phyloP scores from a whole-genome alignment of 495 filamentous ascomycete genomes.

The Parmelia sp. region DNA sequence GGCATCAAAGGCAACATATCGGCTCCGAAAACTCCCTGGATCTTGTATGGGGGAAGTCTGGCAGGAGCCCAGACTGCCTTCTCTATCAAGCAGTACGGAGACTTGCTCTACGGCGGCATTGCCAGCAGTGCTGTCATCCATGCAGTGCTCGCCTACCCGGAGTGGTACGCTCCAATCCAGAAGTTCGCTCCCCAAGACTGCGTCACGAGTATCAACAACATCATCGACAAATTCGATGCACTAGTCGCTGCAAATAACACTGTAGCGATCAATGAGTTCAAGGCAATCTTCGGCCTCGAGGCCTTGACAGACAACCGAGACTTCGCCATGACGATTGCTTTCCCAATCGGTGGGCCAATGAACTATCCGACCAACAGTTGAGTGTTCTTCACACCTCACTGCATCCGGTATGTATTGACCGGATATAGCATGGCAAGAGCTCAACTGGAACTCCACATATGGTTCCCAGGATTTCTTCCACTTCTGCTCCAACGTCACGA shows the following conservation, averaged over 20 bases:
- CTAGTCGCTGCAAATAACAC: constrained; percentile 33
- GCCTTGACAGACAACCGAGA: constrained; percentile 36
- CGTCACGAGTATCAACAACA: constrained; percentile 38
- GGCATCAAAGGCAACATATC: constrained; percentile 32
- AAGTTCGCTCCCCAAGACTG: constrained; percentile 39
- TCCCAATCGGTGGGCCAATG: constrained; percentile 42
- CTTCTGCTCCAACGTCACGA: constrained; percentile 45
- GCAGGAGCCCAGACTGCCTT: constrained; percentile 40
- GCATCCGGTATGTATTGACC: too few species aligned
- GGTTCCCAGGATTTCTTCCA: constrained; percentile 40
- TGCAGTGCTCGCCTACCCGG: constrained; percentile 33
- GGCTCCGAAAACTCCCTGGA: constrained; percentile 38
- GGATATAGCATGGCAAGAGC: constrained; percentile 48
- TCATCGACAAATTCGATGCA: constrained; percentile 41
- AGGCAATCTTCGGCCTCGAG: constrained; percentile 40
- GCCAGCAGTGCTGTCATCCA: constrained; percentile 37
- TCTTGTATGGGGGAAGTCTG: constrained; percentile 41
- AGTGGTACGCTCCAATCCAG: constrained; percentile 41
- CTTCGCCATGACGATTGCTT: constrained; percentile 41
- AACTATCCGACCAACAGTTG: constrained; percentile 42
- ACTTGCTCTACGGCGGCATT: constrained; percentile 41
- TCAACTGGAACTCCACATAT: constrained; percentile 38
- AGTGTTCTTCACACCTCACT: too few species aligned
- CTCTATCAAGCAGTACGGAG: constrained; percentile 37
- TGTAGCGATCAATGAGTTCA: constrained; percentile 35